Evolutionary conservation across 2,329 filamentous ascomycete genomes (phyloP), one percentile per base, ranked within the genome.

Genomic region (Fusarium illudens): DNA sequence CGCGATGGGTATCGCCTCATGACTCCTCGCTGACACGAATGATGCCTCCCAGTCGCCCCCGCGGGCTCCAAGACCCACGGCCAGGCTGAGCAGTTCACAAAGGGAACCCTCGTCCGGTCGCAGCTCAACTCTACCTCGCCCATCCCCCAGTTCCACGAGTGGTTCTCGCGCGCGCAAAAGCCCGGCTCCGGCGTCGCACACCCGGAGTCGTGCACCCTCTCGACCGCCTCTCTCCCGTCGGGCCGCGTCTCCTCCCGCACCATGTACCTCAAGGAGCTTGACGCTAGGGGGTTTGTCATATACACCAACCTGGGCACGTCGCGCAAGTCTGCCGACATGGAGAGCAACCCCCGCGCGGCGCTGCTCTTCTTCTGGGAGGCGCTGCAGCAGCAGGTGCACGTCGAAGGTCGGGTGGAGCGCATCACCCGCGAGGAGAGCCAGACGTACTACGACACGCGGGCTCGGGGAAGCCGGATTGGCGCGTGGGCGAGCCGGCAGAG

Each of bases 231-330:
- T 22, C 86, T 98, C 5, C 95, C 95, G 2, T 92, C 89, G 0
- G 96, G 96, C 64, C 90, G 92, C 48, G 92, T 98, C 19, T 93
- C 89, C 48, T 90, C 92, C 4, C 92, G 96, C 62, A 86, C 93
- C 71, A 93, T 99, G 34, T 99, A 98, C 81, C 86, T 99, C 70
- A 99, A 99, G 81, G 96, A 98, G 83, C 88, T 98, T 22, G 94
- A 98, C 79, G 79, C 84, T 56, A 73, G 79, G 19, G 94, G 94
- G 15, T 99, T 96, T 80, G 93, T 98, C 42, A 85, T 99, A 50
- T 99, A 98, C 84, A 92, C 89, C 75, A 99, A 99, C 79, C 95
- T 94, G 83, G 94, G 89, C 63, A 96, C 92, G 0, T 92, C 89
- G 62, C 82, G 85, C 73, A 88, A 90, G 82, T 87, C 89, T 1